These are phyloP conservation scores for Hanseniaspora lachancei DNA, from an alignment of 805 yeast species.

Conservation along the genomic window DNA sequence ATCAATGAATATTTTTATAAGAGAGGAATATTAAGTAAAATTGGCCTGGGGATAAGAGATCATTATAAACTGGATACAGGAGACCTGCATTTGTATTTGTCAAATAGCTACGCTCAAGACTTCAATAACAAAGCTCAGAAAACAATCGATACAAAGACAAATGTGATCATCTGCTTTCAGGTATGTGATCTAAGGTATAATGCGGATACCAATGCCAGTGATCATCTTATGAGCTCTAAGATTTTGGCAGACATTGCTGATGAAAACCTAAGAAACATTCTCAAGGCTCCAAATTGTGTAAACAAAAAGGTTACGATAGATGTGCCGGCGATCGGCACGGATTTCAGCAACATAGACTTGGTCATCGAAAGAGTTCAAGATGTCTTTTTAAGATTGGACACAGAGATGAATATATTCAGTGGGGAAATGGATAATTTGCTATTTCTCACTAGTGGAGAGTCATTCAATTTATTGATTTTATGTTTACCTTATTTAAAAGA, in stretches of 20 bases:
- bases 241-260: neutral
- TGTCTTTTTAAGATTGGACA: neutral
- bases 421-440: neutral
- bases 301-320: neutral
- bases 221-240: neutral
- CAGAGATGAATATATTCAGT: neutral
- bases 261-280: neutral
- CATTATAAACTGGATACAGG: slow-evolving; percentile 28
- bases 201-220: neutral
- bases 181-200: neutral
- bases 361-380: neutral
- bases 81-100: slow-evolving; percentile 27
- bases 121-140: neutral
- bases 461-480: neutral
- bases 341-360: neutral
- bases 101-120: slow-evolving; percentile 11
- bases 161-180: slow-evolving; percentile 2
- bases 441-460: neutral
- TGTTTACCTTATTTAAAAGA: neutral
- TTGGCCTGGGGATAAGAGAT: slow-evolving; percentile 26
- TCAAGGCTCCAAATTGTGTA: neutral
- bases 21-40: slow-evolving; percentile 26
- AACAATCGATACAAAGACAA: neutral
- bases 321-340: neutral
- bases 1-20: slow-evolving; percentile 23